Conservation (phyloP, 345 rosid species). For the Kandelia obovata region DNA sequence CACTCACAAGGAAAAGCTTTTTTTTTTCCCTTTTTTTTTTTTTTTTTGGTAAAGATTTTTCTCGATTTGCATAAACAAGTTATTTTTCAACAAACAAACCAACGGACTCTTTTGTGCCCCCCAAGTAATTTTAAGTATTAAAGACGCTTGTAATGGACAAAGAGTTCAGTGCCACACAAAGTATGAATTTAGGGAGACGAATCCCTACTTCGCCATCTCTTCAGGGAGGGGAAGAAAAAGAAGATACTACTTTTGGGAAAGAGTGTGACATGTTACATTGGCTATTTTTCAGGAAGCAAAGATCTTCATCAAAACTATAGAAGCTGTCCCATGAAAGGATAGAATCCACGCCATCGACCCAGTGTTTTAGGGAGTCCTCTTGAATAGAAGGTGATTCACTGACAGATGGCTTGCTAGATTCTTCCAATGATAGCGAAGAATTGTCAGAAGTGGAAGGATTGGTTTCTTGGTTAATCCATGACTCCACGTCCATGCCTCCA, state of each 20-base stretch:
- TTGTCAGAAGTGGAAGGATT: conserved; percentile 35
- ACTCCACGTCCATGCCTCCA: conserved; percentile 38
- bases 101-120: no score
- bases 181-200: not conserved
- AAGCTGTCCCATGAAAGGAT: conserved; percentile 61
- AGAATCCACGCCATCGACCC: conserved; percentile 59
- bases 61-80: no score
- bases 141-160: no score
- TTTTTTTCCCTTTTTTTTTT: no score
- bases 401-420: conserved; percentile 25
- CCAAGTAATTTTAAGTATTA: no score
- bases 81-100: no score
- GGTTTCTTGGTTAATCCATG: conserved; percentile 31
- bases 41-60: no score
- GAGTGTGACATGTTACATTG: conserved; percentile 4
- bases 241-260: not conserved
- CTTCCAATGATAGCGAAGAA: conserved; percentile 33
- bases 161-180: no score
- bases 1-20: no score
- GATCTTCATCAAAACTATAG: conserved; percentile 39
- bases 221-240: not conserved
- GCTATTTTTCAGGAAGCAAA: conserved; percentile 32
- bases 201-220: not conserved
- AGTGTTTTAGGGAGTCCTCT: conserved; percentile 38
- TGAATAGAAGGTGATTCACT: conserved; percentile 34